Evolutionary conservation across 2,329 filamentous ascomycete genomes (phyloP).

Genomic region (Falciphora oryzae): DNA sequence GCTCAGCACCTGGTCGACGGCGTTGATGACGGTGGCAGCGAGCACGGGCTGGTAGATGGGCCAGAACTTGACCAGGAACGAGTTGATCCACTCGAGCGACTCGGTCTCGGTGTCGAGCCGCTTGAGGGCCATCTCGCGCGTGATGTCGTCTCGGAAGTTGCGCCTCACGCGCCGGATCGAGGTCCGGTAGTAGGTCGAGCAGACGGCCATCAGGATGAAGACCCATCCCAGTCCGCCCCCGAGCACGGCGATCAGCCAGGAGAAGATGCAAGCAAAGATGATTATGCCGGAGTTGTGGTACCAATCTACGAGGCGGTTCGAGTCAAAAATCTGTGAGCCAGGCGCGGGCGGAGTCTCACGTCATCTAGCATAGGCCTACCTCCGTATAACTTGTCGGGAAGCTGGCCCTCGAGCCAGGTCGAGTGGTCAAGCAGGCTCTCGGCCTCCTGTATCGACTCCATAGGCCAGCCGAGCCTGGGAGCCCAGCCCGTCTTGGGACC

Average conservation of each 20-base stretch:
- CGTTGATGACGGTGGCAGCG: conserved; percentile 84
- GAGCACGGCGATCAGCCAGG: conserved; percentile 83
- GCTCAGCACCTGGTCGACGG: conserved; percentile 93
- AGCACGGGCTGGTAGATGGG: conserved; percentile 95
- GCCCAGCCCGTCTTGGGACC: conserved; percentile 73
- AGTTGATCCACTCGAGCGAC: conserved; percentile 98
- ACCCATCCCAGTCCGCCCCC: conserved; percentile 93
- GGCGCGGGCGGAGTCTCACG: neutral
- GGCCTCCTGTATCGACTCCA: conserved; percentile 48
- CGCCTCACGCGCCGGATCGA: conserved; percentile 88
- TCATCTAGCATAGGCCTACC: conserved; percentile 40
- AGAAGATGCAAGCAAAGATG: conserved; percentile 81
- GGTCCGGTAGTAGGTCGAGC: conserved; percentile 93
- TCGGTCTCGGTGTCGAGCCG: conserved; percentile 86
- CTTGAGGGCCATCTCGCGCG: conserved; percentile 75
- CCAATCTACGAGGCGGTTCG: conserved; percentile 60
- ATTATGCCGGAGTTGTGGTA: conserved; percentile 97
- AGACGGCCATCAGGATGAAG: conserved; percentile 85
- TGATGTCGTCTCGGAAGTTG: conserved; percentile 93
- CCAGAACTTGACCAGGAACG: conserved; percentile 98
- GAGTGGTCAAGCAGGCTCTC: conserved; percentile 79
- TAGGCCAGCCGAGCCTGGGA: conserved; percentile 71
- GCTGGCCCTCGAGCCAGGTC: conserved; percentile 75
- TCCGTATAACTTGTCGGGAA: conserved; percentile 88
- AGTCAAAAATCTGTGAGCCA: conserved; percentile 11